Conservation (phyloP, 2,329 filamentous ascomycete species). For the Helicocarpus griseus region DNA sequence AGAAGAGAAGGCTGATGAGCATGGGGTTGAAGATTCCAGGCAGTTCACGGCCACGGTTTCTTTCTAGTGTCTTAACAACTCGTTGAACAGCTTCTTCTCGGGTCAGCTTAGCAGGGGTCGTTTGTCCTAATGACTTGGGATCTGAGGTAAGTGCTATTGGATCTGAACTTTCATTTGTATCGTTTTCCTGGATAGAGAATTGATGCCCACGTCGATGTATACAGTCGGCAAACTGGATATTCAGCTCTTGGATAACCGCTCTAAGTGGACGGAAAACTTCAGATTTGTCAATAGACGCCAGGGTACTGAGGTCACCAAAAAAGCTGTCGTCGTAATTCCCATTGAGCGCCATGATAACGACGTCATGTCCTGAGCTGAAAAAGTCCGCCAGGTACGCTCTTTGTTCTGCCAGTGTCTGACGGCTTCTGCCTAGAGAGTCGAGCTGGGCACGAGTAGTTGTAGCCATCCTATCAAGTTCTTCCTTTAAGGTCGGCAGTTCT, state of each 20-base stretch:
- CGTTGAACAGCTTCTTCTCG: background rate
- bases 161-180: too few relatives aligned
- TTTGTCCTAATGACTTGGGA: too few relatives aligned
- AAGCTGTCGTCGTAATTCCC: background rate
- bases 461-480: background rate
- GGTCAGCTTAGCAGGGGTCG: background rate
- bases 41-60: background rate
- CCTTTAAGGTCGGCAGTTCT: background rate
- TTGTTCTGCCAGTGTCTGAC: background rate
- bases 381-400: background rate
- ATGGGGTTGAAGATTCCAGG: background rate
- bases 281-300: background rate
- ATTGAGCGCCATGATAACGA: background rate
- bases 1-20: constrained; percentile 1
- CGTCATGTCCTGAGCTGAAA: background rate
- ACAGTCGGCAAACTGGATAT: constrained; percentile 3
- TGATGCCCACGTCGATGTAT: background rate
- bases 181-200: background rate
- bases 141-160: background rate
- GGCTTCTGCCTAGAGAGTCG: background rate
- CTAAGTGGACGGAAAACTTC: constrained; percentile 1
- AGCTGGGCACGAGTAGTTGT: background rate
- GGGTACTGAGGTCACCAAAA: background rate
- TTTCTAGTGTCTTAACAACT: background rate
- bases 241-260: constrained; percentile 4